These are phyloP conservation scores for Herpotrichia juniperi DNA, from an alignment of 2,329 filamentous ascomycete species.

Conservation along the genomic window DNA sequence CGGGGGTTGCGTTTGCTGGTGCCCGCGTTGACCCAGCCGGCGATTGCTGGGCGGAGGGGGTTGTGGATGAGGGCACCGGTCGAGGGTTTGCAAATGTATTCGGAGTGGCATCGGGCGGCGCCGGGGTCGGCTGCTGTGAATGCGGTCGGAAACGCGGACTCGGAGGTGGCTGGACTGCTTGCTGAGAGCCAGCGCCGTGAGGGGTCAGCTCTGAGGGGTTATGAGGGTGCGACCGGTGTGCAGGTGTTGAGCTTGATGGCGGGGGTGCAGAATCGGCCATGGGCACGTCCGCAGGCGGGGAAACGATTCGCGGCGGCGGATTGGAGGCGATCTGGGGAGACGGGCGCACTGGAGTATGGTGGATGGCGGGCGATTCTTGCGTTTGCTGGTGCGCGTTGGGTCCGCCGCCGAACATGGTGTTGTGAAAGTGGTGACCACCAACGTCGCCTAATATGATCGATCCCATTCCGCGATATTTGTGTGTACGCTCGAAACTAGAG, in stretches of 20 bases:
- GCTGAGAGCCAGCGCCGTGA: slow-evolving; percentile 20
- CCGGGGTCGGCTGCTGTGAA: slow-evolving; percentile 40
- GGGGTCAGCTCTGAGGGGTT: slow-evolving; percentile 23
- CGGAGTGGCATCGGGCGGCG: slow-evolving; percentile 15
- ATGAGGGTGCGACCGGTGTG: slow-evolving; percentile 32
- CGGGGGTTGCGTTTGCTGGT: slow-evolving; percentile 35
- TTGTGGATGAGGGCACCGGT: slow-evolving; percentile 28
- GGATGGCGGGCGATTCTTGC: slow-evolving; percentile 44
- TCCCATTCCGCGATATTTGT: slow-evolving; percentile 60
- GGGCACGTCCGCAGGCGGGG: slow-evolving; percentile 40
- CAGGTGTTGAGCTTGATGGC: slow-evolving; percentile 36
- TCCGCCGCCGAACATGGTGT: slow-evolving; percentile 67
- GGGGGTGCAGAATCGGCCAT: slow-evolving; percentile 47
- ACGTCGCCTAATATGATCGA: slow-evolving; percentile 70
- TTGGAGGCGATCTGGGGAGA: slow-evolving; percentile 34
- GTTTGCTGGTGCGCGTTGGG: slow-evolving; percentile 48
- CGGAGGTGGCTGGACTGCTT: slow-evolving; percentile 31
- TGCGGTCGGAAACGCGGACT: slow-evolving; percentile 44
- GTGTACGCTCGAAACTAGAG: slow-evolving; percentile 11
- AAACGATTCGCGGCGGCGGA: slow-evolving; percentile 29
- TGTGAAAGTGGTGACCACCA: slow-evolving; percentile 75
- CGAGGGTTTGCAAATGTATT: slow-evolving; percentile 24
- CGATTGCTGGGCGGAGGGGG: slow-evolving; percentile 34
- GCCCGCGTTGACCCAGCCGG: slow-evolving; percentile 34
- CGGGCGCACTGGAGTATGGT: slow-evolving; percentile 40